phyloP scores from a whole-genome alignment of 495 filamentous ascomycete genomes.

The Tetracladium marchalianum region DNA sequence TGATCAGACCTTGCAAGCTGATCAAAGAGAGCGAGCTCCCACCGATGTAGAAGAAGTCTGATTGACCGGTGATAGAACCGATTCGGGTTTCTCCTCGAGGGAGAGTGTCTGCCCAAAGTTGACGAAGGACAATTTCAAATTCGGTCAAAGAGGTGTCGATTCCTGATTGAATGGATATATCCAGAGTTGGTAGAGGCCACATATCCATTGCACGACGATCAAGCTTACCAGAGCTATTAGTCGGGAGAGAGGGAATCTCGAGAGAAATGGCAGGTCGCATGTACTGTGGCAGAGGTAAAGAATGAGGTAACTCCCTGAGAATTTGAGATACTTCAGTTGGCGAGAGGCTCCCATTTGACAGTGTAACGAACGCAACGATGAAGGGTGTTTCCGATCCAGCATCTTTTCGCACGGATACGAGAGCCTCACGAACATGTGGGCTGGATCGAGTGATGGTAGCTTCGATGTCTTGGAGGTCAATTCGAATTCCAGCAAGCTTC shows the following conservation, averaged over 20 bases:
- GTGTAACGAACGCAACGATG: slow-evolving; percentile 3
- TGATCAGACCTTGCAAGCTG: slow-evolving; percentile 14
- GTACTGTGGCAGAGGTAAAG: slow-evolving; percentile 9
- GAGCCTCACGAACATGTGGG: slow-evolving; percentile 23
- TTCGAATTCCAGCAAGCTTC: slow-evolving; percentile 41
- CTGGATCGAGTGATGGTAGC: slow-evolving; percentile 19
- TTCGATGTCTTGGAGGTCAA: slow-evolving; percentile 43
- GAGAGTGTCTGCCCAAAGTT: slow-evolving; percentile 23
- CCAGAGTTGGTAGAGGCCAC: not conserved
- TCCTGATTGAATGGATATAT: too few relatives aligned
- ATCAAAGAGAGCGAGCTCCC: slow-evolving; percentile 28
- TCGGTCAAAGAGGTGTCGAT: not conserved
- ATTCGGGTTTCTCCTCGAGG: not conserved
- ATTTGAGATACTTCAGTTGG: too few relatives aligned
- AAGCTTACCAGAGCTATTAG: slow-evolving; percentile 31
- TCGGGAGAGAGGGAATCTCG: slow-evolving; percentile 28
- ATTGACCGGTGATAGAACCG: not conserved
- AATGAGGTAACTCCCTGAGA: not conserved
- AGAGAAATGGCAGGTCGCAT: slow-evolving; percentile 28
- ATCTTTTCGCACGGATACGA: slow-evolving; percentile 22
- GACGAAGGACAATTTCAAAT: slow-evolving; percentile 15
- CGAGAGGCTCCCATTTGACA: not conserved
- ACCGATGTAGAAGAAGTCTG: slow-evolving; percentile 31
- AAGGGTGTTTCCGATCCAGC: not conserved
- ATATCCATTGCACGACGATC: slow-evolving; percentile 19